Evolutionary conservation across 1,284 basidiomycete species (phyloP).

Genomic region (Ustilago shanxiensis): DNA sequence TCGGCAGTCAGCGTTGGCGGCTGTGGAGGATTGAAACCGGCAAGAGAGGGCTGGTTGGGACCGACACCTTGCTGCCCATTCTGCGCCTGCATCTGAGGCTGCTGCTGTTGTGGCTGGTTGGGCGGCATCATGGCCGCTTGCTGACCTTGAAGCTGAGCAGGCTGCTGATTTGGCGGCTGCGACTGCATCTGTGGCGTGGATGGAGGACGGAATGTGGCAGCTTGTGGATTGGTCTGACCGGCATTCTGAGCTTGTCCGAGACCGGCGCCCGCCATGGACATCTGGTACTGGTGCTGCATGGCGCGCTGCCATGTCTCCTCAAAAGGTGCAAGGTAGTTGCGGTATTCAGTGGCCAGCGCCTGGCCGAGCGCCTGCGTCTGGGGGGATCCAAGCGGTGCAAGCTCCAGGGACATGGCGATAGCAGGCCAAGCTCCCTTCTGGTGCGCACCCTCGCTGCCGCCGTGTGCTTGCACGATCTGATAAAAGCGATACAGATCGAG

Average conservation of each 20-base stretch:
- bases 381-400: constrained; percentile 55
- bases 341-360: constrained; percentile 58
- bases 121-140: constrained; percentile 42
- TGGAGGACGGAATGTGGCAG: constrained; percentile 34
- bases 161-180: constrained; percentile 36
- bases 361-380: constrained; percentile 51
- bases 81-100: constrained; percentile 35
- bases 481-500: constrained; percentile 65
- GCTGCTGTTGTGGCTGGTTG: constrained; percentile 31
- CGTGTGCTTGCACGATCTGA: constrained; percentile 61
- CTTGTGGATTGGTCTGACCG: constrained; percentile 26
- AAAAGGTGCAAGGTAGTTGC: constrained; percentile 60
- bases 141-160: constrained; percentile 28
- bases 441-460: constrained; percentile 62
- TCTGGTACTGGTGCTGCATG: constrained; percentile 62
- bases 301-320: constrained; percentile 67
- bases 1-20: constrained; percentile 52
- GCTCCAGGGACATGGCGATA: constrained; percentile 60
- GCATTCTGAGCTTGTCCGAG: constrained; percentile 25
- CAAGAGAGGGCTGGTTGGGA: constrained; percentile 31
- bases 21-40: constrained; percentile 51
- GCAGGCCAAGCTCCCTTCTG: constrained; percentile 62
- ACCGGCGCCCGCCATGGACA: constrained; percentile 51
- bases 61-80: constrained; percentile 18
- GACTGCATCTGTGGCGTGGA: constrained; percentile 53